Evolutionary conservation across 73 alveolate species (phyloP).

Genomic region (Paramecium sonneborni): DNA sequence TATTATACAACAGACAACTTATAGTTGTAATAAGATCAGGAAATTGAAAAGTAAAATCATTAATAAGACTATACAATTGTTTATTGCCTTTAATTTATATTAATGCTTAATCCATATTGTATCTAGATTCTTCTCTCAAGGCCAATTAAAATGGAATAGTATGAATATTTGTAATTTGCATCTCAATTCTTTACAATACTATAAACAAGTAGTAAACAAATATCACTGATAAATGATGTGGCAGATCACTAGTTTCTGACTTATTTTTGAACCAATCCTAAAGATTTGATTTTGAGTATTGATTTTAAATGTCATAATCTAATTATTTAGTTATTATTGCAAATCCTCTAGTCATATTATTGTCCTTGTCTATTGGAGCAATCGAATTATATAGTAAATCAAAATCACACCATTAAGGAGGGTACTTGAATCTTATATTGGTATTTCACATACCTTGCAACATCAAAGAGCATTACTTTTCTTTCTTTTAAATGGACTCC

Average conservation of each 20-base stretch:
- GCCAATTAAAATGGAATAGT: constrained; percentile 31
- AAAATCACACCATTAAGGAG: constrained; percentile 81
- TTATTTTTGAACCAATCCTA: neutral
- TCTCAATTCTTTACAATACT: neutral
- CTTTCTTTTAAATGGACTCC: constrained; percentile 67
- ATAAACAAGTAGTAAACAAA: constrained; percentile 17
- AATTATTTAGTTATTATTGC: constrained; percentile 52
- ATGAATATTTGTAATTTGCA: neutral
- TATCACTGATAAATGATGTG: neutral
- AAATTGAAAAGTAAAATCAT: neutral
- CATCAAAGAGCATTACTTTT: constrained; percentile 74
- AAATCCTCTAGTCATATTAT: constrained; percentile 78
- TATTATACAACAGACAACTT: neutral
- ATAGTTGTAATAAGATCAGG: constrained; percentile 40
- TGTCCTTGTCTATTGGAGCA: constrained; percentile 65
- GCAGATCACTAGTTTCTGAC: neutral
- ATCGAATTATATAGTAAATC: constrained; percentile 64
- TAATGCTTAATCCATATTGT: neutral
- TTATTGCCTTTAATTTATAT: neutral
- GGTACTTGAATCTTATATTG: constrained; percentile 73
- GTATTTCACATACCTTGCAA: constrained; percentile 66
- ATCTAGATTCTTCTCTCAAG: constrained; percentile 18
- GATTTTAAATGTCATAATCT: constrained; percentile 1
- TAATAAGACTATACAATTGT: neutral
- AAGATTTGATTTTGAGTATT: neutral